Evolutionary conservation across 768 basidiomycete species (phyloP).

Genomic region (Leccinum incarnatum): DNA sequence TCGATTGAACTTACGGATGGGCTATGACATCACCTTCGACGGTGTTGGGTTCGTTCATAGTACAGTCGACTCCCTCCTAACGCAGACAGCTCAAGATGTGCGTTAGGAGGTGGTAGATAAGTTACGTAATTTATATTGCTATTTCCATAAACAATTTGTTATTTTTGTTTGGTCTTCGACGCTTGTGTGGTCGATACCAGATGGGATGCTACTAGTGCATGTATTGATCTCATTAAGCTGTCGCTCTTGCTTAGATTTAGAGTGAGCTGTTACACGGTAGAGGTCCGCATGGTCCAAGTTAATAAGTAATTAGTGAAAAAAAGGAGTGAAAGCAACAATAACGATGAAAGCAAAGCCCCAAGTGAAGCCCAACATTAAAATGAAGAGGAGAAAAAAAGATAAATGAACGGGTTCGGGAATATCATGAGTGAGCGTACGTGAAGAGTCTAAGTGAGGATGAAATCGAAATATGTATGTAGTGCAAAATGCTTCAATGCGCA

Average conservation of each 20-base stretch:
- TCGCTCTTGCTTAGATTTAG: constrained; percentile 7
- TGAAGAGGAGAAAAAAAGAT: background rate
- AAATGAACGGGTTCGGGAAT: constrained; percentile 2
- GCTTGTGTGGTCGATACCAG: background rate
- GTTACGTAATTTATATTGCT: too few species aligned
- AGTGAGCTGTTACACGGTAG: constrained; percentile 22
- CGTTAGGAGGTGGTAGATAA: too few species aligned
- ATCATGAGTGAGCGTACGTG: constrained; percentile 23
- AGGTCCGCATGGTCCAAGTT: constrained; percentile 15
- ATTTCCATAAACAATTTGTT: too few species aligned
- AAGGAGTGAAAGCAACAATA: constrained; percentile 1
- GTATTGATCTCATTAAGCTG: constrained; percentile 17
- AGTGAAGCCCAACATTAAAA: background rate
- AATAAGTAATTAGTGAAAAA: constrained; percentile 17
- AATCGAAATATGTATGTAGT: constrained; percentile 13
- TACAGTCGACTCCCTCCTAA: too few species aligned
- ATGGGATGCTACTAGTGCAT: background rate
- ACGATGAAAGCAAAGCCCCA: constrained; percentile 15
- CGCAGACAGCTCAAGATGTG: too few species aligned
- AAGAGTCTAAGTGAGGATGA: constrained; percentile 22
- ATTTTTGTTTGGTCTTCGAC: background rate
- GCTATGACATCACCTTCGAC: too few species aligned
- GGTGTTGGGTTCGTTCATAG: too few species aligned
- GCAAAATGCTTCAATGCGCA: constrained; percentile 15
- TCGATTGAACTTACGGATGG: too few species aligned